These are phyloP conservation scores for Xenosphaeropsis pyriputrescens DNA, from an alignment of 2,329 filamentous ascomycete species.

Conservation along the genomic window DNA sequence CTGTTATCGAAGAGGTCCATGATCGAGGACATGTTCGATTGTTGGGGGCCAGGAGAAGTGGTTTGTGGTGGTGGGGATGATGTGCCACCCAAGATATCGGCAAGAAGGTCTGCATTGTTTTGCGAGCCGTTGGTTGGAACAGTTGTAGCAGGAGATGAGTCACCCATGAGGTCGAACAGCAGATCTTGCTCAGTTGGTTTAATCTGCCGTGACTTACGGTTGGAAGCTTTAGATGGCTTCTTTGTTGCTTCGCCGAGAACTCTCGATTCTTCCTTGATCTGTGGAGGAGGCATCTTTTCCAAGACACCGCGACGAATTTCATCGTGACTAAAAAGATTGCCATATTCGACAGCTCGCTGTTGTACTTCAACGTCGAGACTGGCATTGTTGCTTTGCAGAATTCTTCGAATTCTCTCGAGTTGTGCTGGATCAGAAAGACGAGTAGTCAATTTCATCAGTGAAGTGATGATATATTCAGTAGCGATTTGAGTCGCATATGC, in stretches of 20 bases:
- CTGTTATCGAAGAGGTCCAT: constrained; percentile 70
- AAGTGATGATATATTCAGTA: constrained; percentile 91
- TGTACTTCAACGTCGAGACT: constrained; percentile 93
- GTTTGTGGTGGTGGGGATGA: constrained; percentile 24
- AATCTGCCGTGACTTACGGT: constrained; percentile 60
- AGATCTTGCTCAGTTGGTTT: constrained; percentile 87
- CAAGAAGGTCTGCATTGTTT: constrained; percentile 45
- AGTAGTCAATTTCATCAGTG: constrained; percentile 87
- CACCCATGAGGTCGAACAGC: constrained; percentile 83
- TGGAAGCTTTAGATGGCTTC: constrained; percentile 50
- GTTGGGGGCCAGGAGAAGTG: constrained; percentile 34
- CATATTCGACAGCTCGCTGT: constrained; percentile 89
- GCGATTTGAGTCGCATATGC: constrained; percentile 85
- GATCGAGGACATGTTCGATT: constrained; percentile 54
- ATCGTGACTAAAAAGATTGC: constrained; percentile 85
- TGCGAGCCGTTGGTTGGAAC: constrained; percentile 30
- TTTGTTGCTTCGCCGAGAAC: constrained; percentile 72
- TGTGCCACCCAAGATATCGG: constrained; percentile 75
- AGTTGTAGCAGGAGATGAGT: constrained; percentile 44
- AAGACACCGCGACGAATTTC: constrained; percentile 77
- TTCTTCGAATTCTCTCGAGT: constrained; percentile 66
- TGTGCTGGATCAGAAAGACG: constrained; percentile 73
- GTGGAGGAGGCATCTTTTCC: constrained; percentile 94
- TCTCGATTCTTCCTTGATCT: constrained; percentile 89
- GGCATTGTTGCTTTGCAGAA: constrained; percentile 65